Evolutionary conservation across 2,329 filamentous ascomycete species (phyloP), one percentile per base, ranked within the genome.

Genomic region (Ophiostoma ulmi): DNA sequence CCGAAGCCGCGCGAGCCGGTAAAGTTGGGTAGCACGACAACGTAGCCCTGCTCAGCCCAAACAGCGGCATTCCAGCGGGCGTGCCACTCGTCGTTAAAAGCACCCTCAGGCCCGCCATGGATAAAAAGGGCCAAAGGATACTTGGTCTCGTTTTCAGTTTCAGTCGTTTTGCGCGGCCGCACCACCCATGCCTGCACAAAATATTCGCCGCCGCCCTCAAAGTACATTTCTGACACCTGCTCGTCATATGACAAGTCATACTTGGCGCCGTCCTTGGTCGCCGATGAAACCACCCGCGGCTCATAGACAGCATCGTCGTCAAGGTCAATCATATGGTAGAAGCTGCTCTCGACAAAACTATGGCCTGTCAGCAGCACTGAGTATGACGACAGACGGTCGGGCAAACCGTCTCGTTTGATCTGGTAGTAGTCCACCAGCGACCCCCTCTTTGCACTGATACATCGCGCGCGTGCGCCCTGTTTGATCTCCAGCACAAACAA

Each of bases 31-130:
- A 82, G 79, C n/a, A 89, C 79, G 1, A 88, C 83, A 11, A 88
- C 79, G 72, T 88, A 89, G 10, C 87, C 87, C 75, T 88, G 85
- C 74, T 88, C 85, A 4, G 86, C 87, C 78, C 86, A 88, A 3
- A 86, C 78, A 1, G 83, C 82, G 0, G 81, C 79, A 72, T 88
- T 87, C 82, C 83, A 86, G 73, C 72, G 52, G 64, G 36, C n/a
- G 55, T 70, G 67, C 76, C 79, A 81, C 78, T 73, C 75, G 75
- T 88, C 84, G n/a, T 79, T 80, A 83, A 83, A 86, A 1, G 84
- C 79, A 3, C 77, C 76, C 70, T 82, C 81, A 0, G 86, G 80
- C 0, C 79, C 79, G 11, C 78, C 81, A 41, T 82, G 80, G 13
- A 81, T 76, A 20, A 79, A 73, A 3, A 83, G 63, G 0, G 79